These are phyloP conservation scores for Kodamaea plutei DNA, from an alignment of 1,139 yeast genomes.

Conservation along the genomic window DNA sequence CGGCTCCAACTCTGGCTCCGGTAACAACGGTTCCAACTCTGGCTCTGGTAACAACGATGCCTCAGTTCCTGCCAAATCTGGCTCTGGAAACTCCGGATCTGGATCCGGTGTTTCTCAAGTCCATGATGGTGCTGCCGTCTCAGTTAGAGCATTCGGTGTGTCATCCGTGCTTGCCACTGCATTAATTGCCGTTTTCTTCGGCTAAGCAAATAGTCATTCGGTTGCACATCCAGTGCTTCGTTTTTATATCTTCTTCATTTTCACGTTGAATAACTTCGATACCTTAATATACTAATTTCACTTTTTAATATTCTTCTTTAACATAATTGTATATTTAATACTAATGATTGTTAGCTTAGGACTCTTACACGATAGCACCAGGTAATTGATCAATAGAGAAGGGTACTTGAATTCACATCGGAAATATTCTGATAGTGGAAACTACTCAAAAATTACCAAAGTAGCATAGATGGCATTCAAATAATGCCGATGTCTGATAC, in stretches of 20 bases:
- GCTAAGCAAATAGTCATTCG: too few species aligned
- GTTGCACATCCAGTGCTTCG: too few species aligned
- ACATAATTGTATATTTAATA: too few species aligned
- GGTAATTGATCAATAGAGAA: too few species aligned
- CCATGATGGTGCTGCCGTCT: conserved; percentile 1
- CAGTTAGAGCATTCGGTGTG: not conserved
- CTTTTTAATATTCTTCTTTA: too few species aligned
- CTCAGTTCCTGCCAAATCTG: not conserved
- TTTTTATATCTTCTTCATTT: not conserved
- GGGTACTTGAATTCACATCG: too few species aligned
- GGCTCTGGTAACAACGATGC: not conserved
- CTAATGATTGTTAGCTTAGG: too few species aligned
- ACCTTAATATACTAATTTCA: conserved; percentile 1
- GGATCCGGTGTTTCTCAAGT: not conserved
- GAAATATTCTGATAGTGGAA: too few species aligned
- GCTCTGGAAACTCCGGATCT: not conserved
- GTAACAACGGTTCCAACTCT: not conserved
- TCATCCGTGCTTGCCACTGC: not conserved
- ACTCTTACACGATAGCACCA: too few species aligned
- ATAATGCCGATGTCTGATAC: too few species aligned
- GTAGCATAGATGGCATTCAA: too few species aligned
- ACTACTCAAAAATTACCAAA: too few species aligned
- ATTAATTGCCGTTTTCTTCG: not conserved
- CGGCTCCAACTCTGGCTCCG: not conserved
- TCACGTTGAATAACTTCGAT: not conserved